Percentiles rank a stretch among this genome's conserved stretches.
These are phyloP conservation scores for Suillus alpinus DNA, from an alignment of 768 basidiomycete genomes.

Conservation along the genomic window DNA sequence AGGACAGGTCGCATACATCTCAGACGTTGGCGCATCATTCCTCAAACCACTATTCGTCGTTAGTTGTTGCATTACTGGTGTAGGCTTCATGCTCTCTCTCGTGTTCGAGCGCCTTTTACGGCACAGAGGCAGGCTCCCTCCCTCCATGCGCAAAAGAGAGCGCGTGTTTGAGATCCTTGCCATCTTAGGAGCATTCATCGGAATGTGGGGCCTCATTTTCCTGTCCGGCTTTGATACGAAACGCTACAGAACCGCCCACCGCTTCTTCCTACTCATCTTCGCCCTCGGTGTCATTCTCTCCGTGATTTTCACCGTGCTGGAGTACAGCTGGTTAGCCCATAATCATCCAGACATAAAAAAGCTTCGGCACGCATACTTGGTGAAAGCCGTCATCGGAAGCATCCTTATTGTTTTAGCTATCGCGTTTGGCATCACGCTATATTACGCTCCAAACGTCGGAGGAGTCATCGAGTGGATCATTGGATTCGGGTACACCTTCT, in stretches of 20 bases:
- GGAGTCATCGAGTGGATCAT: conserved; percentile 77
- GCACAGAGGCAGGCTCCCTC: conserved; percentile 64
- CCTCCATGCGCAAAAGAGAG: conserved; percentile 58
- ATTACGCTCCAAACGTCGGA: conserved; percentile 43
- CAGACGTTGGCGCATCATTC: conserved; percentile 70
- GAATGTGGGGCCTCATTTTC: conserved; percentile 62
- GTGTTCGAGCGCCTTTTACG: conserved; percentile 60
- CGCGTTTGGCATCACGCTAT: conserved; percentile 58
- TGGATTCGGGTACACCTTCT: conserved; percentile 69
- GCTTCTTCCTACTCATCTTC: conserved; percentile 67
- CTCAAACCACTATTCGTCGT: conserved; percentile 76
- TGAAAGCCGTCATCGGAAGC: conserved; percentile 59
- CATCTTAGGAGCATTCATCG: conserved; percentile 57
- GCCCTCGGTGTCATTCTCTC: conserved; percentile 69
- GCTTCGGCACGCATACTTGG: conserved; percentile 53
- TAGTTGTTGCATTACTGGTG: conserved; percentile 61
- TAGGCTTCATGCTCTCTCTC: conserved; percentile 60
- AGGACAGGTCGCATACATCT: conserved; percentile 67
- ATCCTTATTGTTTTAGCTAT: conserved; percentile 60
- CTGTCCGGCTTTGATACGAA: conserved; percentile 72
- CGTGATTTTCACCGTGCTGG: conserved; percentile 70
- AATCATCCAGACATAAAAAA: conserved; percentile 45
- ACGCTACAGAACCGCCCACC: conserved; percentile 48
- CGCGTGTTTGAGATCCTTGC: conserved; percentile 53
- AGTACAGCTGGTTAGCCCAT: conserved; percentile 67